Base-by-base conservation (phyloP, 306 rosid genomes). In the Sophora flavescens region DNA sequence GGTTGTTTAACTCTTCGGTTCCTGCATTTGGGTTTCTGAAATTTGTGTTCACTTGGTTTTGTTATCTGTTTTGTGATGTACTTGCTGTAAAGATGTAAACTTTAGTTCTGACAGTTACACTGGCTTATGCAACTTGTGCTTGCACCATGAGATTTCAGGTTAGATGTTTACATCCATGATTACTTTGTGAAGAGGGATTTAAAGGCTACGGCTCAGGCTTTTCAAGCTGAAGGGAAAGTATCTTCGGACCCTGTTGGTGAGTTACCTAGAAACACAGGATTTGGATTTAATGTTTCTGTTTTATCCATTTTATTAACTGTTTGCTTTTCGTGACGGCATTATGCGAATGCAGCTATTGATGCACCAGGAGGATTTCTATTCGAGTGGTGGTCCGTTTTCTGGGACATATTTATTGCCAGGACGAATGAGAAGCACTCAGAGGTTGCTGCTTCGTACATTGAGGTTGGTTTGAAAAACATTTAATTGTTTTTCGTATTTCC, bases 381-480 rank as follows among this genome's bases (percentile, higher is more conserved):
- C 1, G 99, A 95, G 81, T 95, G 98, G 98, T 95, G 98, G 98
- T 95, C 98, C 2, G 98, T 95, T 63, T 95, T 95, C 88, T 95
- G 99, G 99, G 99, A 95, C 84, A 95, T 95, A 80, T 95, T 95
- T 74, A 95, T 95, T 70, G 97, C 99, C 76, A 84, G 99, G 84
- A 95, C 99, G 22, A 95, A 95, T 75, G 99, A 95, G 89, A 95
- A 95, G 86, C 99, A 95, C 78, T 95, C 99, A 1, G 97, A 95
- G 69, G 96, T 92, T 80, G 99, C 99, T 51, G 97, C 99, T 42
- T 95, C 99, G 39, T 95, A 95, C 70, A 95, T 95, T 2, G 99
- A 95, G 99, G 99, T 95, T 80, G 39, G 90, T 81, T 81, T 70
- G 62, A 45, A 18, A 54, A 56, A 41, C 18, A 6, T 59, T 26